These are phyloP conservation scores for Takakia lepidozioides DNA, from an alignment of 225 moss, liverwort and hornwort genomes.

Conservation along the genomic window DNA sequence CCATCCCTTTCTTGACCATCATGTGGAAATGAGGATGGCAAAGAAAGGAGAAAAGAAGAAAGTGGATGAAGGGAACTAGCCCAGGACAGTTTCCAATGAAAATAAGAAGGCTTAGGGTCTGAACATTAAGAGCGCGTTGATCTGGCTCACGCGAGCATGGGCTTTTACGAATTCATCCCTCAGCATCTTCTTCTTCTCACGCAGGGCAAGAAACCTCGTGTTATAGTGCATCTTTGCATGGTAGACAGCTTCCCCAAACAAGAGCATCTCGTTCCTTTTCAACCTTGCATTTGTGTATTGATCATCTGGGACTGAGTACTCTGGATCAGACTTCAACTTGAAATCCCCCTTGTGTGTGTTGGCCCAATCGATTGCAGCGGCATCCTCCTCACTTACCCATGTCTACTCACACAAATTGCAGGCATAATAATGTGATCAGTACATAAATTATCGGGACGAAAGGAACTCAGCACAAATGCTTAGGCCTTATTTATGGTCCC, in stretches of 20 bases:
- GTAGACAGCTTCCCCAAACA: conserved; percentile 77
- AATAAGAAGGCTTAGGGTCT: too few species aligned
- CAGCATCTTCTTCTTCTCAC: conserved; percentile 40
- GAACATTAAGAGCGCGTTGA: too few species aligned
- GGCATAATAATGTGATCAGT: not conserved
- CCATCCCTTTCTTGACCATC: too few species aligned
- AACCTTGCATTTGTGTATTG: conserved; percentile 61
- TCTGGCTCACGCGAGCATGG: conserved; percentile 49
- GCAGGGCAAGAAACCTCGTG: conserved; percentile 50
- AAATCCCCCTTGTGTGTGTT: conserved; percentile 76
- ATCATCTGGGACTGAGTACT: conserved; percentile 71
- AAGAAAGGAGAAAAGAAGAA: too few species aligned
- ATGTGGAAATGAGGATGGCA: too few species aligned
- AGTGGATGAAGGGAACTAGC: too few species aligned
- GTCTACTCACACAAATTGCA: conserved; percentile 23
- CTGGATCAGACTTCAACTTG: conserved; percentile 75
- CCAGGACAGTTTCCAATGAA: too few species aligned
- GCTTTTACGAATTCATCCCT: conserved; percentile 36
- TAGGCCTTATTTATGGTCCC: too few species aligned
- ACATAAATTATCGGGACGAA: not conserved
- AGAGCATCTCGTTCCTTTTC: conserved; percentile 77
- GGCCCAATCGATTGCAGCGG: conserved; percentile 54
- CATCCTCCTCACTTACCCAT: conserved; percentile 82
- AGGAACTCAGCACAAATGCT: not conserved
- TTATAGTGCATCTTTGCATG: conserved; percentile 72